Conservation (phyloP, 202 grass and related monocot genomes). For the Zizania palustris region DNA sequence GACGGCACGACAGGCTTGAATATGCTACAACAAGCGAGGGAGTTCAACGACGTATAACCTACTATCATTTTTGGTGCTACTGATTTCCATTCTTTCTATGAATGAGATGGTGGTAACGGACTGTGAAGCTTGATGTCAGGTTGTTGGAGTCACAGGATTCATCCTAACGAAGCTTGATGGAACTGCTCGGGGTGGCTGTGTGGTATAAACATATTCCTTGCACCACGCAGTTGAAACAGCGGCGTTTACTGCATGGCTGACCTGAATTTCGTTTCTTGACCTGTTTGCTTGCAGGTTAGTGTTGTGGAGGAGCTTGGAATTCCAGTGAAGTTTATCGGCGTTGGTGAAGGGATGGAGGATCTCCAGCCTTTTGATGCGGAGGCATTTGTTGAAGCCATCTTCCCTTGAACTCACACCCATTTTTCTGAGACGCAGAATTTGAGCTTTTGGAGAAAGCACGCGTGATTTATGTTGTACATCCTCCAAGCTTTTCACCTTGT, state of each 20-base stretch:
- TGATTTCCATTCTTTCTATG: background rate
- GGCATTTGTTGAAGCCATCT: conserved; percentile 94
- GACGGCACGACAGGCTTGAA: conserved; percentile 99
- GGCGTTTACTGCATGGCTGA: background rate
- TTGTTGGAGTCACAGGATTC: conserved; percentile 93
- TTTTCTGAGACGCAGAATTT: background rate
- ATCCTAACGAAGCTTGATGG: conserved; percentile 90
- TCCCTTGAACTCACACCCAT: conserved; percentile 49
- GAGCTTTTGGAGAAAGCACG: background rate
- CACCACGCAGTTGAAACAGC: background rate
- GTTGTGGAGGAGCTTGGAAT: conserved; percentile 97
- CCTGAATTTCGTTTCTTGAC: background rate
- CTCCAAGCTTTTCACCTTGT: background rate
- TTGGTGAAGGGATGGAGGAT: conserved; percentile 94
- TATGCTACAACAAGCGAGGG: conserved; percentile 88
- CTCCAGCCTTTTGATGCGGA: conserved; percentile 93
- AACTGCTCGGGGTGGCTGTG: conserved; percentile 79
- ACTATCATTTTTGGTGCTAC: background rate
- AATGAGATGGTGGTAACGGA: conserved; percentile 4
- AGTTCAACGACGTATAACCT: conserved; percentile 95
- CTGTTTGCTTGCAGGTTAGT: conserved; percentile 66
- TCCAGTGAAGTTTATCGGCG: conserved; percentile 90
- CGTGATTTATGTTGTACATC: conserved; percentile 16
- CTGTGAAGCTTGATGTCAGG: conserved; percentile 49
- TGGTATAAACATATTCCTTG: conserved; percentile 53